Base-by-base conservation (phyloP, 345 rosid species). In the Sapria himalayana region DNA sequence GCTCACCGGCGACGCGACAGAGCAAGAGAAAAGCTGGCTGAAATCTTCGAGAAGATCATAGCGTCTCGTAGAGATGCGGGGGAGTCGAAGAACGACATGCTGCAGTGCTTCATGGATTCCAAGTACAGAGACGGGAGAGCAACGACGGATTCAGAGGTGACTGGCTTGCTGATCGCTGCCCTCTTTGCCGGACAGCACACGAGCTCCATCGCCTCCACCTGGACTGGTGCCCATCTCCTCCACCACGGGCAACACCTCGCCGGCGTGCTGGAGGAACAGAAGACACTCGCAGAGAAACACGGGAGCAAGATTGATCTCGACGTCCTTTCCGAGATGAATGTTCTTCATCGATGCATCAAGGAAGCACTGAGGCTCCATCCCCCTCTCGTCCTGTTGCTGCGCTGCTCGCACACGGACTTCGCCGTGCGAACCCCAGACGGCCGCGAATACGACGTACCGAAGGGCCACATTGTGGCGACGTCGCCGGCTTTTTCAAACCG, bases 151-250 rank as follows among this genome's bases (percentile, higher is more conserved):
- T 27, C 72, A 9, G 98, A 89, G 69, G 67, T 82, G 57, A 79
- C 98, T 0, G 98, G 98, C 32, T 58, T 89, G 58, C 93, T 89
- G 45, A 89, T 89, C 33, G 98, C 98, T 22, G 93, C 95, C 51
- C 76, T 89, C 33, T 89, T 89, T 63, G 95, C 93, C 12, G 95
- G 98, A 33, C 98, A 89, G 71, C 98, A 89, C 64, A 89, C 98
- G 15, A 89, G 98, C 60, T 89, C 98, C 35, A 89, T 89, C 64
- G 82, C 98, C 45, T 89, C 95, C 45, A 74, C 78, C 0, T 89
- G 98, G 98, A 79, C 93, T 1, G 98, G 98, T 18, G 85, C 98
- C 48, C 82, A 86, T 51, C 78, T 82, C 37, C 73, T 86, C 44
- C 54, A 55, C 23, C 52, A 70, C 64, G 74, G 67, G 58, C 45